A percentile compares a stretch with the other conserved stretches of the same genome.
These are phyloP conservation scores for Globisporangium carolinianum DNA, from an alignment of 352 stramenopile species.

Conservation along the genomic window DNA sequence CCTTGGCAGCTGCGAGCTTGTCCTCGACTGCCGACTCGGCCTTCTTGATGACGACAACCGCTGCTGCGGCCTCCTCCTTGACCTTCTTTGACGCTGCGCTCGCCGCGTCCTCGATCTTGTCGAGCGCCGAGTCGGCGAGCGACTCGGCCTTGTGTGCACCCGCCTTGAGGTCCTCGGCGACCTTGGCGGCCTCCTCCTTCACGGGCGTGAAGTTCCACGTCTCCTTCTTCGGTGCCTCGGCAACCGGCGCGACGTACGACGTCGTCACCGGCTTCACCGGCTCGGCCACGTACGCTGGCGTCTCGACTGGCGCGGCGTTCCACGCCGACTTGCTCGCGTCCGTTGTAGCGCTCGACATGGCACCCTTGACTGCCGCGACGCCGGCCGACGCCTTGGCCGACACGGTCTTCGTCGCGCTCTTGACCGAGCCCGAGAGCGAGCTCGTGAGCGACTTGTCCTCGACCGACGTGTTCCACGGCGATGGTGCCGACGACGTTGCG, in stretches of 20 bases:
- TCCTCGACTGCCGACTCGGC: constrained; percentile 13
- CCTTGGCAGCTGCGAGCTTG: constrained; percentile 33
- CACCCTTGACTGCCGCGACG: constrained; percentile 3
- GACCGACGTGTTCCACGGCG: constrained; percentile 10
- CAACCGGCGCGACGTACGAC: constrained; percentile 2
- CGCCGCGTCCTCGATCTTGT: constrained; percentile 9
- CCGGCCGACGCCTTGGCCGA: constrained; percentile 6
- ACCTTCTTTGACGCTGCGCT: constrained; percentile 11
- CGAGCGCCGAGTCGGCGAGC: constrained; percentile 3
- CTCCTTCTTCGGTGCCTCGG: constrained; percentile 14
- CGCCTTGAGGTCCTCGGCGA: constrained; percentile 14
- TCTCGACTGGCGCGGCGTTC: constrained; percentile 14
- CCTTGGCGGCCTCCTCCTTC: constrained; percentile 21
- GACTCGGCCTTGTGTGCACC: constrained; percentile 7
- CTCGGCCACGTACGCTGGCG: constrained; percentile 12
- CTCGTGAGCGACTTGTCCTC: constrained; percentile 8
- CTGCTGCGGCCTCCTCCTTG: constrained; percentile 18
- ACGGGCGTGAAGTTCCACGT: constrained; percentile 26
- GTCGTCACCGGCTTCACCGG: constrained; percentile 14
- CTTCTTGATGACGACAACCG: constrained; percentile 17
- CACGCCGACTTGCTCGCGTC: constrained; percentile 6
- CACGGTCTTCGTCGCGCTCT: constrained; percentile 1
- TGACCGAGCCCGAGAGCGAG: constrained; percentile 3
- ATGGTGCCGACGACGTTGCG: constrained; percentile 9
- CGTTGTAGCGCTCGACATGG: constrained; percentile 1